Base-by-base conservation (phyloP, 2,329 filamentous ascomycete genomes). In the Neofusicoccum laricinum region DNA sequence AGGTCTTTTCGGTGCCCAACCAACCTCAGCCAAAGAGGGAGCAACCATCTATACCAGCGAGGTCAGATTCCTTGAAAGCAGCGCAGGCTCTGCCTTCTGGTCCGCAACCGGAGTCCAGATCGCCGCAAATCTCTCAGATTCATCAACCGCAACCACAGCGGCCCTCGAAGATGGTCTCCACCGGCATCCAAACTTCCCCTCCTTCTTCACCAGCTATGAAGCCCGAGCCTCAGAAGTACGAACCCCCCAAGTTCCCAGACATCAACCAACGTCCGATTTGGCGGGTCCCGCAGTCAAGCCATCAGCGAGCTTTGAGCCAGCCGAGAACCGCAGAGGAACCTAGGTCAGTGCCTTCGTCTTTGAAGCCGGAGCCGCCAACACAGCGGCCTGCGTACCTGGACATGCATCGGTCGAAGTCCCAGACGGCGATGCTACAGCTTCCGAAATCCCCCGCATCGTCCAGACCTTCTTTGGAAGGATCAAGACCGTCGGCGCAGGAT, bases 111-210 rank as follows among this genome's bases (percentile, higher is more conserved):
- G 73, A 73, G 19, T 70, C 68, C 17, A 71, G 69, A 12, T 69
- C 66, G 36, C 70, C 72, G 3, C 74, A 68, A 36, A 12, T 34
- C 30, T 67, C 73, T 40, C 55, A 68, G 8, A 61, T 71, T 43
- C 84, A 68, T 38, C 78, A 81, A 63, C 80, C 80, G 2, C 76
- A 79, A 46, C 82, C 86, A 38, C 79, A 76, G 68, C 79, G 79
- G 57, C 78, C 85, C 53, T 64, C 72, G 48, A 30, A 30, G 25
- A 84, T 89, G 82, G 84, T 88, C 8, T 90, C 88, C 10, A 89
- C 87, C 64, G 93, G 92, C 12, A 96, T 92, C 0, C 94, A 95
- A 88, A 96, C 93, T 3, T 84, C 81, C 11, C 85, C 87, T 1
- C 80, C 83, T 30, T 78, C 80, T 38, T 75, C 75, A 19, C 67